Base-by-base conservation (phyloP, 2,329 filamentous ascomycete genomes). In the Aureobasidium sp. region DNA sequence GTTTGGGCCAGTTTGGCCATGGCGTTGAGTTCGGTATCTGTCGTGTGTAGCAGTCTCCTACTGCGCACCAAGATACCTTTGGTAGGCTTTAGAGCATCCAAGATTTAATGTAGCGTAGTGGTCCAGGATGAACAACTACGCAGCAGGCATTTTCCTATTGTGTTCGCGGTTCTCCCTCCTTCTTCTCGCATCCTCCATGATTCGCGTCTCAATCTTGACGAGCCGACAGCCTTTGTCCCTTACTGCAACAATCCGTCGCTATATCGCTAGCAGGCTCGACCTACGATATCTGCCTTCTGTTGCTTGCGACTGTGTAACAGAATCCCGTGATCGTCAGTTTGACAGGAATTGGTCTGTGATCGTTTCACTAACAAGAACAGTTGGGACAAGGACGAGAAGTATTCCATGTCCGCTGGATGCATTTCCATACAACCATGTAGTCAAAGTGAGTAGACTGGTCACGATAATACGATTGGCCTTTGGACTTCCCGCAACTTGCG, bases 1-100 rank as follows among this genome's bases (percentile, higher is more conserved):
- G 89, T 89, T 1, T 97, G 92, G 92, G 93, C 92, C 5, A 88
- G 86, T 66, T 75, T 96, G 71, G 92, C 92, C 1, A 97, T 97
- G 93, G 93, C 93, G 30, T 74, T 92, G 73, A 96, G 91, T 74
- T 93, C 89, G 73, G 86, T 97, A 66, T 94, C 89, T 69, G 92
- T 97, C 48, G 88, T 97, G 55, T 76, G 84, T 70, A 96, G 91
- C 72, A 93, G 89, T 76, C 75, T 96, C 69, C 80, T 85, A 54
- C 74, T 97, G 76, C 83, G 86, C 71, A 81, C 74, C 59, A 67
- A 64, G 59, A 59, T 78, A 41, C 75, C 74, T 3, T 71, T 72
- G n/a, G 64, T 81, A 27, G 79, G 78, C 10, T 81, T 80, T 58
- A 71, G 65, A 37, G 25, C 47, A 21, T n/a, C 36, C 48, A 47